Percentiles rank a stretch among this genome's conserved stretches.
phyloP scores from a whole-genome alignment of 1,284 basidiomycete species.

The Meira miltonrushii region DNA sequence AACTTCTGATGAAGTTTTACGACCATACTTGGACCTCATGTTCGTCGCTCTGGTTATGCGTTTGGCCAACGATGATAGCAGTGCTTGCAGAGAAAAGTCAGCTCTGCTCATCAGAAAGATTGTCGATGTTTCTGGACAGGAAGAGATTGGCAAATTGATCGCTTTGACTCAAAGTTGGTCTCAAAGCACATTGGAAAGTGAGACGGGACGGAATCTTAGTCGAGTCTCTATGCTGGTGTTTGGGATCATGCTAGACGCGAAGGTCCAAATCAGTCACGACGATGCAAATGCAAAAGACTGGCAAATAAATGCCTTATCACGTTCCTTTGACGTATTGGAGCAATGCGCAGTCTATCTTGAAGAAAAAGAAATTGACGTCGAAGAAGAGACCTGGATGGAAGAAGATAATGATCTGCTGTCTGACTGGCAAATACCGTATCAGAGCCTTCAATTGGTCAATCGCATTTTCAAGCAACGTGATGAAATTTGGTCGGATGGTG shows the following conservation, averaged over 20 bases:
- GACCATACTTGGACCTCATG: conserved; percentile 79
- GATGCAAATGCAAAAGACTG: not conserved
- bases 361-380: conserved; percentile 18
- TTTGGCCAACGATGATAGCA: conserved; percentile 85
- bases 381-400: not conserved
- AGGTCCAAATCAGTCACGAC: not conserved
- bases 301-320: conserved; percentile 17
- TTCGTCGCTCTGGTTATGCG: conserved; percentile 90
- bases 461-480: conserved; percentile 56
- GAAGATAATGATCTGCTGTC: conserved; percentile 46
- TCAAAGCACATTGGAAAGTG: conserved; percentile 59
- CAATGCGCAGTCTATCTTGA: conserved; percentile 34
- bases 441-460: conserved; percentile 65
- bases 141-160: conserved; percentile 62
- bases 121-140: conserved; percentile 64
- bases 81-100: conserved; percentile 81
- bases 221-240: conserved; percentile 67
- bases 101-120: conserved; percentile 74
- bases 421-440: conserved; percentile 80
- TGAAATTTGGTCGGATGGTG: not conserved
- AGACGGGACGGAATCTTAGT: conserved; percentile 60
- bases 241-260: conserved; percentile 28
- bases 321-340: conserved; percentile 19
- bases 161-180: conserved; percentile 79
- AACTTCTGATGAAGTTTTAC: conserved; percentile 71